These are phyloP conservation scores for Blepharisma undulans DNA, from an alignment of 169 alveolate genomes.

Conservation along the genomic window DNA sequence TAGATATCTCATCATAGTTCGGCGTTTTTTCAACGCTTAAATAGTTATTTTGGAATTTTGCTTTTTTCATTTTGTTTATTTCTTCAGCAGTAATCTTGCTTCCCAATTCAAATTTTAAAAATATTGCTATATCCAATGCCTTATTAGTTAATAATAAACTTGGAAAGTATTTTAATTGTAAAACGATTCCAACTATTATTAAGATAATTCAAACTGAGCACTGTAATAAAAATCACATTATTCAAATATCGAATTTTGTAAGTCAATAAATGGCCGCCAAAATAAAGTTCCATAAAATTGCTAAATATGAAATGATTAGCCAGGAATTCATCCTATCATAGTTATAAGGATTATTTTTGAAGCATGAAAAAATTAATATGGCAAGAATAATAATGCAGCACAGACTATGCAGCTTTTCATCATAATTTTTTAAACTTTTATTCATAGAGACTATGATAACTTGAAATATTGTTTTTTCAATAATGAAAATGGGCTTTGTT, in stretches of 20 bases:
- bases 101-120: background rate
- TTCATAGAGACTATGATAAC: background rate
- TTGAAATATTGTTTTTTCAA: background rate
- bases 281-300: background rate
- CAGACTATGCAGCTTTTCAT: too few relatives aligned
- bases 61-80: too few relatives aligned
- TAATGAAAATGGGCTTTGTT: background rate
- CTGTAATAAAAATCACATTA: background rate
- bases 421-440: background rate
- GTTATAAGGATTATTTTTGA: background rate
- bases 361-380: background rate
- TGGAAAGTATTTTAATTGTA: constrained; percentile 1
- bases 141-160: background rate
- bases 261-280: background rate
- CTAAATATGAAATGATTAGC: background rate
- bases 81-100: too few relatives aligned
- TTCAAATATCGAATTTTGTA: too few relatives aligned
- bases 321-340: background rate
- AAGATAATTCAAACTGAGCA: background rate
- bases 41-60: too few relatives aligned
- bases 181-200: background rate
- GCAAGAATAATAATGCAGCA: background rate
- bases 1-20: too few relatives aligned
- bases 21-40: too few relatives aligned
- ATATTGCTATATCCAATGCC: background rate